phyloP scores from a whole-genome alignment of 441 rosid species.

The Eugenia klotzschiana region DNA sequence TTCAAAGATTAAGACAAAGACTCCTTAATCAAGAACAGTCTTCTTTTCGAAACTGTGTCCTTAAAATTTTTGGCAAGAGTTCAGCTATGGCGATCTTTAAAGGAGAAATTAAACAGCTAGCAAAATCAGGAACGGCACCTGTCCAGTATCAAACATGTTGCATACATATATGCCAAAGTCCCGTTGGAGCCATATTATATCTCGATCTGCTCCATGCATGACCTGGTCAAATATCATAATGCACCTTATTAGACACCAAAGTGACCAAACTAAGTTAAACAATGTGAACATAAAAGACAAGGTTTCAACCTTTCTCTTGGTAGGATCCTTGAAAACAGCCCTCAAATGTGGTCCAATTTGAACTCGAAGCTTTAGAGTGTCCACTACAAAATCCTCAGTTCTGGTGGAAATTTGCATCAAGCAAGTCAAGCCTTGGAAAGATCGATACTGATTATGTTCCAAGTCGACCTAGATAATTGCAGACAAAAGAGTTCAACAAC shows the following conservation, averaged over 20 bases:
- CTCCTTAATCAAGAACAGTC: not conserved
- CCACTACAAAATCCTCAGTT: conserved; percentile 76
- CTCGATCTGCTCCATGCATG: conserved; percentile 97
- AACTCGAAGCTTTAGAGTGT: conserved; percentile 69
- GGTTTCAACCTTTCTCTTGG: conserved; percentile 63
- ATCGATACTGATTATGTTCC: conserved; percentile 93
- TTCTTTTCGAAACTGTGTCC: not conserved
- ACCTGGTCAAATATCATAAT: conserved; percentile 34
- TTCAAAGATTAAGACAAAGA: not conserved
- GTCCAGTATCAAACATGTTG: conserved; percentile 97
- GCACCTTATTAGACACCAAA: conserved; percentile 13
- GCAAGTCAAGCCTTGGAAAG: conserved; percentile 93
- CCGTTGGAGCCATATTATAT: conserved; percentile 86
- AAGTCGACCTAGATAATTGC: conserved; percentile 59
- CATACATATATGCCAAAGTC: conserved; percentile 91
- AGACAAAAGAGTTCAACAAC: not conserved
- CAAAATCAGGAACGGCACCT: conserved; percentile 28
- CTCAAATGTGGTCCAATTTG: conserved; percentile 78
- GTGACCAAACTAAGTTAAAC: not conserved
- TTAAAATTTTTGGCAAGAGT: not conserved
- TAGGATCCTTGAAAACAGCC: conserved; percentile 78
- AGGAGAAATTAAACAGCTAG: not conserved
- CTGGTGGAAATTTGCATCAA: conserved; percentile 93
- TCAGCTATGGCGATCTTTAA: not conserved
- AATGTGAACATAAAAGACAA: not conserved